Conservation (phyloP, 495 filamentous ascomycete species). For the Pyrenula aspistea region DNA sequence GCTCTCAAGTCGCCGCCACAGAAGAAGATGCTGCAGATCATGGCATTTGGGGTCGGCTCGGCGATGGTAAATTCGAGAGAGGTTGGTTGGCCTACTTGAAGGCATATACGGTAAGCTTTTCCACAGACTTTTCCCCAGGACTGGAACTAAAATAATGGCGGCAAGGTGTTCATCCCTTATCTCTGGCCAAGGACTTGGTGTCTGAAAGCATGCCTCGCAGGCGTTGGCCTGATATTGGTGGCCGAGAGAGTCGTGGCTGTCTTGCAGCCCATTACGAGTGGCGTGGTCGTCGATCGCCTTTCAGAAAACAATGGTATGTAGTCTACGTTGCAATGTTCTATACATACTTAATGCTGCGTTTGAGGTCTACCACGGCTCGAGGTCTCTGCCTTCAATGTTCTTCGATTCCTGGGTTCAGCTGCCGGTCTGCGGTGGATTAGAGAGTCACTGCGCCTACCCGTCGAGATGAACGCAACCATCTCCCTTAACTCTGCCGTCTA, state of each 20-base stretch:
- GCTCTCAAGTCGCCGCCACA: background rate
- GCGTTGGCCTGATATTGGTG: conserved; percentile 50
- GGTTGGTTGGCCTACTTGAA: background rate
- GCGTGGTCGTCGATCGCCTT: conserved; percentile 46
- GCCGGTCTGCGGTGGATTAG: conserved; percentile 9
- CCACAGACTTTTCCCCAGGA: background rate
- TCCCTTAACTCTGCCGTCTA: conserved; percentile 54
- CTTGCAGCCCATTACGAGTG: conserved; percentile 53
- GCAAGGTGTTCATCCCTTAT: conserved; percentile 46
- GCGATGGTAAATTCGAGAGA: background rate
- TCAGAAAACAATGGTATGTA: conserved; percentile 10
- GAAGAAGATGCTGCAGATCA: background rate
- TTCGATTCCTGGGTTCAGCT: conserved; percentile 31
- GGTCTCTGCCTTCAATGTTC: conserved; percentile 31
- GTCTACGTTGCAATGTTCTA: background rate
- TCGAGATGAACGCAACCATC: conserved; percentile 52
- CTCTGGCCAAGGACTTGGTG: conserved; percentile 47
- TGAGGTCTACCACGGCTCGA: background rate
- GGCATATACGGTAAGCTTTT: background rate
- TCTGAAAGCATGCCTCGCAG: conserved; percentile 41
- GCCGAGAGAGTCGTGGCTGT: conserved; percentile 48
- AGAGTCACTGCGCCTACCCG: conserved; percentile 50
- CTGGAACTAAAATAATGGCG: background rate
- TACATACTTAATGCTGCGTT: background rate
- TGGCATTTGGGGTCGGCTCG: background rate